Conservation (phyloP, 2,329 filamentous ascomycete species). For the Calycina marina region DNA sequence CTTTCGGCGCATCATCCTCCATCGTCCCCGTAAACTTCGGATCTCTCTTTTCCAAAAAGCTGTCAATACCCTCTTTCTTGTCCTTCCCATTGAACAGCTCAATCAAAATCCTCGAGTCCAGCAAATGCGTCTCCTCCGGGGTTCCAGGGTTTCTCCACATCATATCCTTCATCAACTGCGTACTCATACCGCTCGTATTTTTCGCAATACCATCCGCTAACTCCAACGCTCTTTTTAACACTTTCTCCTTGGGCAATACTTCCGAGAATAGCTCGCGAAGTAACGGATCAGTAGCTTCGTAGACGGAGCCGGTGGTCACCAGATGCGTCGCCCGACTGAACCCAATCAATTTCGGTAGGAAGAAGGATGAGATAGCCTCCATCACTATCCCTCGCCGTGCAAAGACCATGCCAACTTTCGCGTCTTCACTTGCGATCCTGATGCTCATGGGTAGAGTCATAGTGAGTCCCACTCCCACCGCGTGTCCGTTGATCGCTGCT, state of each 20-base stretch:
- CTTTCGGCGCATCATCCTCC: slow-evolving; percentile 35
- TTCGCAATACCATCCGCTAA: slow-evolving; percentile 51
- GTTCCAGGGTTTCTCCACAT: slow-evolving; percentile 45
- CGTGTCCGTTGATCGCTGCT: slow-evolving; percentile 42
- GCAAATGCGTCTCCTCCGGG: slow-evolving; percentile 54
- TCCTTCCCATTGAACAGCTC: slow-evolving; percentile 41
- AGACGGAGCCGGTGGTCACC: slow-evolving; percentile 51
- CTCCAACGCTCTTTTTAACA: slow-evolving; percentile 49
- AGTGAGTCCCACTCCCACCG: slow-evolving; percentile 46
- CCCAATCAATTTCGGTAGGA: slow-evolving; percentile 57
- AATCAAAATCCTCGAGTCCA: slow-evolving; percentile 51
- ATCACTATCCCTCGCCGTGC: slow-evolving; percentile 53
- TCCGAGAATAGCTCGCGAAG: slow-evolving; percentile 52
- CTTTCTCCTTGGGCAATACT: slow-evolving; percentile 41
- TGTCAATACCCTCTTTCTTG: slow-evolving; percentile 43
- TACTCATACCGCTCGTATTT: slow-evolving; percentile 51
- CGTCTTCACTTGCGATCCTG: slow-evolving; percentile 36
- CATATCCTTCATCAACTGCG: slow-evolving; percentile 55
- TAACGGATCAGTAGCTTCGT: slow-evolving; percentile 33
- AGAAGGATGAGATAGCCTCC: slow-evolving; percentile 59
- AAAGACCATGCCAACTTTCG: slow-evolving; percentile 65
- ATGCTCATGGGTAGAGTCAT: slow-evolving; percentile 42
- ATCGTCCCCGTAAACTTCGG: slow-evolving; percentile 41
- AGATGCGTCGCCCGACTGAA: slow-evolving; percentile 47
- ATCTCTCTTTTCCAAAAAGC: slow-evolving; percentile 45